Evolutionary conservation across 164 flowering plant genomes (phyloP).

Genomic region (Stephania yunnanensis): DNA sequence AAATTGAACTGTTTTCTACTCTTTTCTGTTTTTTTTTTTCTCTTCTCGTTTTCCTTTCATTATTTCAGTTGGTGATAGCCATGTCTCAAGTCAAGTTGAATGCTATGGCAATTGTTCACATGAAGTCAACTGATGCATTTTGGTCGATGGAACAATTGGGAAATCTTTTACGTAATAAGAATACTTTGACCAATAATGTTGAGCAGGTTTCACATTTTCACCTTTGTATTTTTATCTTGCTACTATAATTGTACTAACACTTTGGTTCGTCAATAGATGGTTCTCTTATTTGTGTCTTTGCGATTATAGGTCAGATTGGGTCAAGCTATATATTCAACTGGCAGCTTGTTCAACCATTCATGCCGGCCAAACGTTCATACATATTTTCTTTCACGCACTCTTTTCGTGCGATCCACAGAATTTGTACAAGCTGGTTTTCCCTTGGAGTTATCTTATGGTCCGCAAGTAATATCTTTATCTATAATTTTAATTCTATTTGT

Average conservation of each 20-base stretch:
- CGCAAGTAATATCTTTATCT: slow-evolving; percentile 49
- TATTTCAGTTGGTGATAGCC: slow-evolving; percentile 58
- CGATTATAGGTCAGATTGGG: slow-evolving; percentile 68
- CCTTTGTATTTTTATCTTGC: not conserved
- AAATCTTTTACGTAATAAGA: slow-evolving; percentile 16
- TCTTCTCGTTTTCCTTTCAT: not conserved
- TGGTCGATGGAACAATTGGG: slow-evolving; percentile 17
- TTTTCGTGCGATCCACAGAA: slow-evolving; percentile 62
- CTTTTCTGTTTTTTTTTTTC: slow-evolving; percentile 6
- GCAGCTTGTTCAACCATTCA: slow-evolving; percentile 89
- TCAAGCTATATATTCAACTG: slow-evolving; percentile 72
- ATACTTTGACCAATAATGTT: slow-evolving; percentile 37
- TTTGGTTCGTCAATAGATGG: not conserved
- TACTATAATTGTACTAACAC: not conserved
- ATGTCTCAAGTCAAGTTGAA: slow-evolving; percentile 70
- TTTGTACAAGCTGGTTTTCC: slow-evolving; percentile 44
- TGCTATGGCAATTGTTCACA: slow-evolving; percentile 73
- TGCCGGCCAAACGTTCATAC: slow-evolving; percentile 83
- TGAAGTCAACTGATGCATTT: slow-evolving; percentile 42
- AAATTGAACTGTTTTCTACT: not conserved
- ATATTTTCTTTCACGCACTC: slow-evolving; percentile 75
- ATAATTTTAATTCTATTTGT: not conserved
- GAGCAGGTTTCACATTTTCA: slow-evolving; percentile 54
- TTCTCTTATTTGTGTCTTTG: slow-evolving; percentile 5
- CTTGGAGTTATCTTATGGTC: slow-evolving; percentile 89